Evolutionary conservation across 176 grass and related monocot genomes (phyloP), one percentile per base, ranked within the genome.

Genomic region (Eragrostis nindensis): DNA sequence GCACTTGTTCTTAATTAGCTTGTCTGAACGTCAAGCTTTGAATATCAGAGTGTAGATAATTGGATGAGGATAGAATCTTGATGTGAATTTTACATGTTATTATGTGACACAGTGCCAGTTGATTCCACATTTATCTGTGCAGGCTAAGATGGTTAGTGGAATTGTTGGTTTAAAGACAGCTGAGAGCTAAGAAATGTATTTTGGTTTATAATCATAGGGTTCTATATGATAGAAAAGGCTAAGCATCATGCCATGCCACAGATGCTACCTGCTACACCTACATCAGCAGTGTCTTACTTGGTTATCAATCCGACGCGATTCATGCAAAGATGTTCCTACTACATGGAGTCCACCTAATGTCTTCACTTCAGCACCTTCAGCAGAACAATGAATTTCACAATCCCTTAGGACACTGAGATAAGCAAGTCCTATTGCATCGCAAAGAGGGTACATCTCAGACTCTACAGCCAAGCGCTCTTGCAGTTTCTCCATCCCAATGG

Each of bases 241-340:
- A 78, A 73, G 41, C 49, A 79, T 42, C 42, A 70, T 38, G 65
- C 53, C 44, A 36, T 21, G 25, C 32, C 50, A 36, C 25, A 80
- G 44, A 2, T 53, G 73, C 25, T 70, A 69, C 36, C 3, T 73
- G 57, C 10, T 62, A 76, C 26, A 65, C 79, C 50, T 79, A 52
- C 21, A 81, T 25, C 57, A 82, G 27, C 12, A 78, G 36, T 64
- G 85, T 89, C 78, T 91, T 91, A 94, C 92, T 81, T 98, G 95
- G 81, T 98, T 98, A 92, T 98, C 95, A 78, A 98, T 98, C 75
- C 90, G 83, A 69, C 95, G 88, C 16, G 95, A 98, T 68, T 98
- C 95, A 77, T 98, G 95, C 71, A 98, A 87, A 82, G 95, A 92
- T 61, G 95, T 98, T 68, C 92, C 95, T 78, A 98, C 88, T 75